A percentile compares a stretch with the other conserved stretches of the same genome.
phyloP scores from a whole-genome alignment of 331 rosid species.

The Saraca asoca region DNA sequence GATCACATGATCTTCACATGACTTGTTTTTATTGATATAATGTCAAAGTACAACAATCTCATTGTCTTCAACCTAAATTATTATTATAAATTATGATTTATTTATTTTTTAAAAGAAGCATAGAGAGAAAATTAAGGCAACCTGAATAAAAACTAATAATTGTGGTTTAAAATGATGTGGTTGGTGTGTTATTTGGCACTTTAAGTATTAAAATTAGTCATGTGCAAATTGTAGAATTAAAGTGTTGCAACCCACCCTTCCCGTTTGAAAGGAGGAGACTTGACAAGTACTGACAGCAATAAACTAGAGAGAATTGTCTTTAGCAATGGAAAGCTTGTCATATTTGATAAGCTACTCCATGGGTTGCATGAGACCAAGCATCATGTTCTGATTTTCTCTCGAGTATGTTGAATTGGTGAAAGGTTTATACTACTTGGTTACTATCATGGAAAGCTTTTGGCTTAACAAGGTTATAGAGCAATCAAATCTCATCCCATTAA shows the following conservation, averaged over 20 bases:
- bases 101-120: no score
- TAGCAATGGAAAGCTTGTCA: slow-evolving; percentile 96
- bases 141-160: no score
- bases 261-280: slow-evolving; percentile 96
- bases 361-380: slow-evolving; percentile 93
- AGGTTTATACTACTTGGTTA: slow-evolving; percentile 20
- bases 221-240: slow-evolving; percentile 55
- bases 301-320: slow-evolving; percentile 87
- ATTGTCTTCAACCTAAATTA: no score
- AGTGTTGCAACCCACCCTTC: slow-evolving; percentile 99
- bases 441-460: slow-evolving; percentile 9
- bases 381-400: slow-evolving; percentile 94
- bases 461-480: not conserved
- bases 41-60: no score
- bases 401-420: slow-evolving; percentile 58
- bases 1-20: no score
- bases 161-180: no score
- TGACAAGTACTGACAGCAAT: slow-evolving; percentile 65
- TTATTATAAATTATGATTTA: no score
- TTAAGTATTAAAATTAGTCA: no score
- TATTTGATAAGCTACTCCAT: slow-evolving; percentile 92
- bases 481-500: no score
- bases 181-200: no score
- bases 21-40: no score
- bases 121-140: no score